Percentiles rank a stretch among this genome's conserved stretches.
phyloP scores from a whole-genome alignment of 2,329 filamentous ascomycete genomes.

The Penicillium sp. region DNA sequence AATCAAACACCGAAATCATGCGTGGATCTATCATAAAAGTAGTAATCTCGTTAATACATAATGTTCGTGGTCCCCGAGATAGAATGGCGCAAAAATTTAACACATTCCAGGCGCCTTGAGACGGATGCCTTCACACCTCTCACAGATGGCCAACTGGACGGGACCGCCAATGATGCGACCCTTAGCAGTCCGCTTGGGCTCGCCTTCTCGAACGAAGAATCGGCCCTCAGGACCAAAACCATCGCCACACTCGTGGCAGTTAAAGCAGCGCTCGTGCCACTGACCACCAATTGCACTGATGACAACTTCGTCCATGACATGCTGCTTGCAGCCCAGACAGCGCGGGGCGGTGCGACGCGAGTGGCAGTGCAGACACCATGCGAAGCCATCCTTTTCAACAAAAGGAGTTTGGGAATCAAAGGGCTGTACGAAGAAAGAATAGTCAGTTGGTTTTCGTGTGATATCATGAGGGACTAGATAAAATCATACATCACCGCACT shows the following conservation, averaged over 20 bases:
- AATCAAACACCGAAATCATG: constrained; percentile 16
- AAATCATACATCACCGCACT: constrained; percentile 74
- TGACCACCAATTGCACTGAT: constrained; percentile 84
- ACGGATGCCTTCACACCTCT: constrained; percentile 61
- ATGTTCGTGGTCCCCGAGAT: neutral
- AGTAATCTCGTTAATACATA: constrained; percentile 5
- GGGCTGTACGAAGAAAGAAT: constrained; percentile 40
- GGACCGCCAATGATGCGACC: constrained; percentile 49
- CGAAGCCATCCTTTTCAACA: constrained; percentile 95
- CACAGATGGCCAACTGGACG: constrained; percentile 61
- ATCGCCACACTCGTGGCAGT: constrained; percentile 66
- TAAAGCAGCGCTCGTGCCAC: constrained; percentile 93
- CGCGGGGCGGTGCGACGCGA: constrained; percentile 87
- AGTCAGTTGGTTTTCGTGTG: constrained; percentile 14
- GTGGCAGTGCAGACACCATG: constrained; percentile 93
- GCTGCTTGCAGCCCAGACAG: constrained; percentile 78
- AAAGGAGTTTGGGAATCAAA: constrained; percentile 70
- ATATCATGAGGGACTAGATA: neutral
- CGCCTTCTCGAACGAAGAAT: constrained; percentile 61
- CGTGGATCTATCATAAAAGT: constrained; percentile 19
- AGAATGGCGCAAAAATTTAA: constrained; percentile 6
- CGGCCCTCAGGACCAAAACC: constrained; percentile 60
- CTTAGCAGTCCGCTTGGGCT: constrained; percentile 45
- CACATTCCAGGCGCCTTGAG: constrained; percentile 54
- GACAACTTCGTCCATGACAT: constrained; percentile 86